A percentile compares a stretch with the other conserved stretches of the same genome.
These are phyloP conservation scores for Pyricularia grisea DNA, from an alignment of 2,329 filamentous ascomycete genomes.

Conservation along the genomic window DNA sequence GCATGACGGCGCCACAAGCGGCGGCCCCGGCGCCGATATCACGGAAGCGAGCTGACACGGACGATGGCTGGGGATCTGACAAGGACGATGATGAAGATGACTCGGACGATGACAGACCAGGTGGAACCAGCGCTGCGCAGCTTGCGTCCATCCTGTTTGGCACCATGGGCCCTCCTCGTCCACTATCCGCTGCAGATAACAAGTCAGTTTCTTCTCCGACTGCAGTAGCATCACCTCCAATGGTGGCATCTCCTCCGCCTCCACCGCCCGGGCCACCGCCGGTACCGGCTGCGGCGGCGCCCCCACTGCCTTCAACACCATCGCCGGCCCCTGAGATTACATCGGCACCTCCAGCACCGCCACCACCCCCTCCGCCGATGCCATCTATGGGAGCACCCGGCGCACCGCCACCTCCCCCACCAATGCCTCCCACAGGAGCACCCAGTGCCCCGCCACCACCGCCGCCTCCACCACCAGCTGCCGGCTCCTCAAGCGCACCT, in stretches of 20 bases:
- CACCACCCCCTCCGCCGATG: constrained; percentile 28
- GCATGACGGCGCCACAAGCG: constrained; percentile 58
- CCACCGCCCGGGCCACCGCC: constrained; percentile 24
- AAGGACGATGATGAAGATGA: constrained; percentile 53
- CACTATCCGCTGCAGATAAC: constrained; percentile 72
- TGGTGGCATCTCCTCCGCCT: constrained; percentile 24
- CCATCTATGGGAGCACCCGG: constrained; percentile 20
- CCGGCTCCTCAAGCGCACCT: constrained; percentile 18
- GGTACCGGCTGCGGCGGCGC: constrained; percentile 14
- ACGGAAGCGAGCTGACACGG: constrained; percentile 41
- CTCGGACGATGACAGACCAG: constrained; percentile 68
- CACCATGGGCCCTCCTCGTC: constrained; percentile 89
- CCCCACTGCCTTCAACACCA: constrained; percentile 19
- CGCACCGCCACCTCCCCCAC: constrained; percentile 28
- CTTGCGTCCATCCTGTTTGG: constrained; percentile 93
- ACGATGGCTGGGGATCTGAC: constrained; percentile 81
- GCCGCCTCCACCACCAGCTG: constrained; percentile 28
- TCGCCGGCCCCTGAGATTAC: constrained; percentile 5
- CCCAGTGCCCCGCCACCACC: background rate
- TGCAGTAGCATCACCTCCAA: constrained; percentile 24
- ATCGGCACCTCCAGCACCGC: constrained; percentile 20
- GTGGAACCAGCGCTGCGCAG: constrained; percentile 78
- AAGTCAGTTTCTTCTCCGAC: constrained; percentile 37
- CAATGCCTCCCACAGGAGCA: background rate
- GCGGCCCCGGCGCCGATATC: constrained; percentile 41